phyloP scores from a whole-genome alignment of 805 yeast genomes.

The Debaryomyces prosopidis region DNA sequence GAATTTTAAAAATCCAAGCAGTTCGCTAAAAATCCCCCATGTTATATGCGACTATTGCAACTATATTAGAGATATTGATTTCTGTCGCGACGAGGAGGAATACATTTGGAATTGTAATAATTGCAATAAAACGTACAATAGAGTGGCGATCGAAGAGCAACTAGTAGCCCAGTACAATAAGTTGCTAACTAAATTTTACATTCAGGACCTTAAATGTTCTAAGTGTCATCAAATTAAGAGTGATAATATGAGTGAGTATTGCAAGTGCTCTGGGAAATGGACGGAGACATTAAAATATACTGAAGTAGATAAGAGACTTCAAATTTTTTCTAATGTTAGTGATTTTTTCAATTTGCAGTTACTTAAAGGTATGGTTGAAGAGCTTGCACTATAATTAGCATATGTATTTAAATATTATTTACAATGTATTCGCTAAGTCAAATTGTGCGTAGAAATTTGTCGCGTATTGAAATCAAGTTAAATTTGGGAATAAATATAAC shows the following conservation, averaged over 20 bases:
- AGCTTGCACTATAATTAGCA: slow-evolving; percentile 4
- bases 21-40: slow-evolving; percentile 63
- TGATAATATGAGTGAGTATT: slow-evolving; percentile 69
- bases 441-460: too few species aligned
- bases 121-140: slow-evolving; percentile 66
- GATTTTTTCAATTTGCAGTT: slow-evolving; percentile 59
- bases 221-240: slow-evolving; percentile 72
- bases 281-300: slow-evolving; percentile 50
- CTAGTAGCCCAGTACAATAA: slow-evolving; percentile 65
- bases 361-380: slow-evolving; percentile 40
- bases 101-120: slow-evolving; percentile 62
- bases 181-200: slow-evolving; percentile 57
- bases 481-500: too few species aligned
- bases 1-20: slow-evolving; percentile 70
- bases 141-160: slow-evolving; percentile 74
- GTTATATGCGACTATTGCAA: slow-evolving; percentile 82
- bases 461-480: too few species aligned
- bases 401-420: too few species aligned
- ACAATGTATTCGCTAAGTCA: too few species aligned
- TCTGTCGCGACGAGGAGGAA: slow-evolving; percentile 65
- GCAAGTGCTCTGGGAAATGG: slow-evolving; percentile 91
- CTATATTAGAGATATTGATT: slow-evolving; percentile 71
- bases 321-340: slow-evolving; percentile 60
- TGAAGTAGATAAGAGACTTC: slow-evolving; percentile 45
- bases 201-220: slow-evolving; percentile 79